Evolutionary conservation across 2,329 filamentous ascomycete genomes (phyloP).

Genomic region (Colletotrichum sp.): DNA sequence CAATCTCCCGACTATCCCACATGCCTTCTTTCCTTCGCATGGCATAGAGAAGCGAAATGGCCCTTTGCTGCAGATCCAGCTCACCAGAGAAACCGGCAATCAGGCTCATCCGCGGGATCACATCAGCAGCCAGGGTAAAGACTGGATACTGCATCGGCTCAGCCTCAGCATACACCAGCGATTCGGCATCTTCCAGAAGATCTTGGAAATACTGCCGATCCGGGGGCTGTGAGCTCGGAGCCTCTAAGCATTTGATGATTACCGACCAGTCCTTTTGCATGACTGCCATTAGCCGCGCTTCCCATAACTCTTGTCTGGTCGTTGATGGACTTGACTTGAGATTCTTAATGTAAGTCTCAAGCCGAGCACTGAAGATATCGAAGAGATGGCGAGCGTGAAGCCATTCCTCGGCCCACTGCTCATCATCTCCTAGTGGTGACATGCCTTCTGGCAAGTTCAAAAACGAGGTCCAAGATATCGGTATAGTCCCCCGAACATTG

Average conservation of each 20-base stretch:
- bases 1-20: constrained; percentile 26
- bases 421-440: not conserved
- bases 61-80: not conserved
- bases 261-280: not conserved
- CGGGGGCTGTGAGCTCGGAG: not conserved
- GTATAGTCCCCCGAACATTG: not conserved
- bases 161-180: not conserved
- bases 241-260: not conserved
- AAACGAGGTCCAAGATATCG: not conserved
- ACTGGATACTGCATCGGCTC: not conserved
- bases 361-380: not conserved
- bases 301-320: not conserved
- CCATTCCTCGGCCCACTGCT: not conserved
- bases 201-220: not conserved
- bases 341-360: not conserved
- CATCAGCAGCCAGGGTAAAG: not conserved
- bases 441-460: not conserved
- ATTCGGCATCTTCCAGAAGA: not conserved
- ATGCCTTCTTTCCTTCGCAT: constrained; percentile 25
- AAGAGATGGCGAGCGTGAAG: not conserved
- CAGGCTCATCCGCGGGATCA: not conserved
- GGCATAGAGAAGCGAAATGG: constrained; percentile 17
- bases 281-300: not conserved
- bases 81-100: not conserved
- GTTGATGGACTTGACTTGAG: not conserved